These are phyloP conservation scores for Metarhizium guizhouense DNA, from an alignment of 2,329 filamentous ascomycete species.

Conservation along the genomic window DNA sequence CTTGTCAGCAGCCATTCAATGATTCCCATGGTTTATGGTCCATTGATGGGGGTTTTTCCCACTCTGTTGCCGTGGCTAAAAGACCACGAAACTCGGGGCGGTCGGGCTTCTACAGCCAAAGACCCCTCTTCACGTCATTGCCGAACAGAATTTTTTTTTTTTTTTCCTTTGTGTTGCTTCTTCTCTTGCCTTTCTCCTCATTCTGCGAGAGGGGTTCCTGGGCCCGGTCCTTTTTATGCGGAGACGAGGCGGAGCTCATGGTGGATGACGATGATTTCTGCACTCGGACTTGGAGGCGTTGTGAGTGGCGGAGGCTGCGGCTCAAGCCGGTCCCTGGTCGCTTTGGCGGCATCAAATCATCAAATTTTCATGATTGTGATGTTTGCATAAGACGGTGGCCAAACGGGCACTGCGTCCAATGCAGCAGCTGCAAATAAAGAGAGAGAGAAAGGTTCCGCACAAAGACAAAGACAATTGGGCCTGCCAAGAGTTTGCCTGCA, in stretches of 20 bases:
- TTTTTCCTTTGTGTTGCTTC: background rate
- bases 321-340: background rate
- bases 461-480: too few relatives aligned
- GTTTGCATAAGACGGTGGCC: background rate
- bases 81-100: background rate
- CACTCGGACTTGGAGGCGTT: background rate
- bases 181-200: background rate
- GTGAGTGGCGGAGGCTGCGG: background rate
- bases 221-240: background rate
- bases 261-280: slow-evolving; percentile 4
- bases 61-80: background rate
- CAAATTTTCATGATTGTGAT: background rate
- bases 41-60: too few relatives aligned
- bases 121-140: background rate
- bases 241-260: slow-evolving; percentile 5
- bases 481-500: too few relatives aligned
- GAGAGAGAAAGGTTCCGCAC: too few relatives aligned
- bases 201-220: background rate
- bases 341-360: background rate
- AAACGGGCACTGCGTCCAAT: too few relatives aligned
- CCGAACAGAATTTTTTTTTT: background rate
- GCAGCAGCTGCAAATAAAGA: too few relatives aligned
- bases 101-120: background rate
- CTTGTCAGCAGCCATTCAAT: slow-evolving; percentile 3
- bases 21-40: background rate